A percentile compares a stretch with the other conserved stretches of the same genome.
phyloP scores from a whole-genome alignment of 495 filamentous ascomycete species.

The Penicillium goetzii region DNA sequence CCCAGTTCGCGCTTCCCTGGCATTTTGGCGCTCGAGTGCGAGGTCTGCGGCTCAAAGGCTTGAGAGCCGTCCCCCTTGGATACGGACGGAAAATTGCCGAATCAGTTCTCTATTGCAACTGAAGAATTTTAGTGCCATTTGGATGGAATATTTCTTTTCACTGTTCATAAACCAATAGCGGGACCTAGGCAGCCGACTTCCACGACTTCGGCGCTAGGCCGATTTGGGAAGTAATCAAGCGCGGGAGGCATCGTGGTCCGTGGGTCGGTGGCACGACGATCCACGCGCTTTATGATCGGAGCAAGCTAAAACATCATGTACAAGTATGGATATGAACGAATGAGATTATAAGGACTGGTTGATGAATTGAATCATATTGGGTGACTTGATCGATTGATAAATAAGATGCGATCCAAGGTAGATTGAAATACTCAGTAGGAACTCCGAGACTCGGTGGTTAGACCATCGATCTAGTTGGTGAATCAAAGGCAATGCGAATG shows the following conservation, averaged over 20 bases:
- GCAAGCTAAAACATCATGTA: no score
- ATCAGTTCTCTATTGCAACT: background rate
- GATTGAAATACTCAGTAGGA: no score
- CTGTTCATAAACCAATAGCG: background rate
- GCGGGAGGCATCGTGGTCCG: background rate
- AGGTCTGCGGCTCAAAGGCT: background rate
- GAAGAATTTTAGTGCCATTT: background rate
- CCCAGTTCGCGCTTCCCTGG: background rate
- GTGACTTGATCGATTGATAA: no score
- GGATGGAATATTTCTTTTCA: background rate
- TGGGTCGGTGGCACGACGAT: no score
- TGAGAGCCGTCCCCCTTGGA: background rate
- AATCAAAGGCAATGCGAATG: no score
- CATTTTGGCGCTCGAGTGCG: background rate
- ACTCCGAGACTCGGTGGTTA: no score
- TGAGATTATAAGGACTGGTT: no score
- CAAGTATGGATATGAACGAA: no score
- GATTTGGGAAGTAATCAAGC: background rate
- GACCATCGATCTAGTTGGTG: no score
- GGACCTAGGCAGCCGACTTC: background rate
- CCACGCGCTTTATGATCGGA: background rate
- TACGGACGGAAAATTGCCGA: background rate
- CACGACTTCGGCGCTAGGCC: background rate
- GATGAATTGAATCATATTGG: no score
- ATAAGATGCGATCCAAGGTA: no score